Evolutionary conservation across 179 eudicot species (phyloP).

Genomic region (Heliamphora pulchella): DNA sequence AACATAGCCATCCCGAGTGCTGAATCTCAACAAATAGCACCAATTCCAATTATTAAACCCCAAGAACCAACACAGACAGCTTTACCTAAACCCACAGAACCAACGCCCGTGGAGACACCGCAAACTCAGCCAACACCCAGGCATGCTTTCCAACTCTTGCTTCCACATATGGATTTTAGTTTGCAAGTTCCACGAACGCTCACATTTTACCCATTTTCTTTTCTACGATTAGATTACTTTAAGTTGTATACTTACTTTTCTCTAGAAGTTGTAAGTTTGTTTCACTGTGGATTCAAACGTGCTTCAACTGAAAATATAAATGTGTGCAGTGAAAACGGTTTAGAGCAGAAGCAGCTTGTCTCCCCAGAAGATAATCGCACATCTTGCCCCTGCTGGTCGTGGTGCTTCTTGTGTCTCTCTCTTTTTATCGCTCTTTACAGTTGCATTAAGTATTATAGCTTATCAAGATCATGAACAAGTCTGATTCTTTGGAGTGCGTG

Average conservation of each 20-base stretch:
- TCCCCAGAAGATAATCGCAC: neutral
- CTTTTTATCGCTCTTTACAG: slow-evolving; percentile 13
- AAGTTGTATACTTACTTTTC: neutral
- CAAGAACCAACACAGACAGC: neutral
- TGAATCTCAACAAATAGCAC: slow-evolving; percentile 20
- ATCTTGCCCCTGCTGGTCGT: slow-evolving; percentile 1
- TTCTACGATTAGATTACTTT: neutral
- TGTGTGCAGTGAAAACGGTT: slow-evolving; percentile 16
- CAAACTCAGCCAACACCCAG: slow-evolving; percentile 16
- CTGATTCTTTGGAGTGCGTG: neutral
- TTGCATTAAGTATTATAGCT: slow-evolving; percentile 10
- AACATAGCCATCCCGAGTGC: slow-evolving; percentile 20
- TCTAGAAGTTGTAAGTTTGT: neutral
- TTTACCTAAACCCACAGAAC: neutral
- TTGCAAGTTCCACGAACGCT: neutral
- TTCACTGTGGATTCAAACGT: neutral
- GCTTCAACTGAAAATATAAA: neutral
- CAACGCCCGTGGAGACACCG: slow-evolving; percentile 1
- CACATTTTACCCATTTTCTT: neutral
- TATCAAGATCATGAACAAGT: neutral
- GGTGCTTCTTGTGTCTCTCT: slow-evolving; percentile 8
- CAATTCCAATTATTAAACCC: slow-evolving; percentile 12
- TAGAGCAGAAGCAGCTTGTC: neutral
- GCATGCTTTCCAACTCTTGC: slow-evolving; percentile 17
- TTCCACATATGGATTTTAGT: neutral